A percentile compares a stretch with the other conserved stretches of the same genome.
Conservation (phyloP, 1,284 basidiomycete genomes). For the Crepidotus sp. region DNA sequence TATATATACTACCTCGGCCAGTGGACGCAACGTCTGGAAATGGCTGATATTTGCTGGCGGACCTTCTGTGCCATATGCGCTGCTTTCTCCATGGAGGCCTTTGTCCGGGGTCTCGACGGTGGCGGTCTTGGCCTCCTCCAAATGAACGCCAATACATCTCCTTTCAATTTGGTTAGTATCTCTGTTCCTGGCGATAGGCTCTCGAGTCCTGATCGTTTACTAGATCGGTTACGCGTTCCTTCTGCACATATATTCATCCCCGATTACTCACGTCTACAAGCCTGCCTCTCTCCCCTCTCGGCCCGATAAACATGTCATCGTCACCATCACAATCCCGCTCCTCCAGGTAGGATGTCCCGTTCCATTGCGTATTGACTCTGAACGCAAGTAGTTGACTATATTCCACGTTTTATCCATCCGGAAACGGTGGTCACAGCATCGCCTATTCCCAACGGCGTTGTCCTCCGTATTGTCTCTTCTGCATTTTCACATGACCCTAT, state of each 20-base stretch:
- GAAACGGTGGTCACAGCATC: slow-evolving; percentile 49
- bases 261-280: slow-evolving; percentile 44
- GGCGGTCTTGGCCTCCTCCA: slow-evolving; percentile 31
- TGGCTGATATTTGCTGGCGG: slow-evolving; percentile 59
- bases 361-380: neutral
- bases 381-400: slow-evolving; percentile 39
- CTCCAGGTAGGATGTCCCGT: slow-evolving; percentile 40
- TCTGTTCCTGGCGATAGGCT: slow-evolving; percentile 2
- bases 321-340: slow-evolving; percentile 61
- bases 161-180: slow-evolving; percentile 53
- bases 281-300: slow-evolving; percentile 40
- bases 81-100: slow-evolving; percentile 53
- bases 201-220: slow-evolving; percentile 1
- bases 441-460: slow-evolving; percentile 56
- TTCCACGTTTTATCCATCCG: slow-evolving; percentile 57
- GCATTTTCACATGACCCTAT: slow-evolving; percentile 59
- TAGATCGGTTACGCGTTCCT: slow-evolving; percentile 70
- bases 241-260: slow-evolving; percentile 61
- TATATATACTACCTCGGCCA: slow-evolving; percentile 30
- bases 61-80: slow-evolving; percentile 61
- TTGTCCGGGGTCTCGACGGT: slow-evolving; percentile 60
- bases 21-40: slow-evolving; percentile 44
- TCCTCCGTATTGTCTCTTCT: slow-evolving; percentile 48
- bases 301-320: slow-evolving; percentile 59
- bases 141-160: slow-evolving; percentile 39